Conservation (phyloP, 176 grass and related monocot species). For the Cenchrus purpureus region DNA sequence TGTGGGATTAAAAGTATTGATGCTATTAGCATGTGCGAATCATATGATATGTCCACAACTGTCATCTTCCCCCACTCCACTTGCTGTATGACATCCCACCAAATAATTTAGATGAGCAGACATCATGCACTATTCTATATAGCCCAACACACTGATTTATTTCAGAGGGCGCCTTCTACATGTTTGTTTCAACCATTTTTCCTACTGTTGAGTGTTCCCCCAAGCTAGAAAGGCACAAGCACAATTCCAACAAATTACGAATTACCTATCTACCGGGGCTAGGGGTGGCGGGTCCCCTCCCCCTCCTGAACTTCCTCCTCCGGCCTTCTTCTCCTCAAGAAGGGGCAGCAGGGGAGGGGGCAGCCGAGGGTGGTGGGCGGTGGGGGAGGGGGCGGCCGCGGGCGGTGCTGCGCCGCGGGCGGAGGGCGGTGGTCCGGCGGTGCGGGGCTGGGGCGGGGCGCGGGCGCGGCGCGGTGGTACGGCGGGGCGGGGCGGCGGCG, state of each 20-base stretch:
- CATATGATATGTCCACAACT: background rate
- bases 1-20: background rate
- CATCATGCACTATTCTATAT: background rate
- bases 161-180: background rate
- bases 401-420: too few relatives aligned
- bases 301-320: too few relatives aligned
- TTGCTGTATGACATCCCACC: background rate
- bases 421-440: too few relatives aligned
- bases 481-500: too few relatives aligned
- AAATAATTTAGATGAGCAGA: background rate
- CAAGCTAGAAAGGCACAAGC: background rate
- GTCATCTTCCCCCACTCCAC: slow-evolving; percentile 7
- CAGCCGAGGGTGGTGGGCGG: too few relatives aligned
- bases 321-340: too few relatives aligned
- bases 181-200: background rate
- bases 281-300: too few relatives aligned
- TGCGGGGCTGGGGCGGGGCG: too few relatives aligned
- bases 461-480: too few relatives aligned
- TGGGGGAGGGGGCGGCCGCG: too few relatives aligned
- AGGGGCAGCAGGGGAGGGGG: too few relatives aligned
- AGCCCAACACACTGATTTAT: background rate
- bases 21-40: background rate
- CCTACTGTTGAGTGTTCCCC: background rate
- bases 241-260: background rate
- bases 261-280: too few relatives aligned